phyloP scores from a whole-genome alignment of 1,139 yeast species.

The Candida glucosophila region DNA sequence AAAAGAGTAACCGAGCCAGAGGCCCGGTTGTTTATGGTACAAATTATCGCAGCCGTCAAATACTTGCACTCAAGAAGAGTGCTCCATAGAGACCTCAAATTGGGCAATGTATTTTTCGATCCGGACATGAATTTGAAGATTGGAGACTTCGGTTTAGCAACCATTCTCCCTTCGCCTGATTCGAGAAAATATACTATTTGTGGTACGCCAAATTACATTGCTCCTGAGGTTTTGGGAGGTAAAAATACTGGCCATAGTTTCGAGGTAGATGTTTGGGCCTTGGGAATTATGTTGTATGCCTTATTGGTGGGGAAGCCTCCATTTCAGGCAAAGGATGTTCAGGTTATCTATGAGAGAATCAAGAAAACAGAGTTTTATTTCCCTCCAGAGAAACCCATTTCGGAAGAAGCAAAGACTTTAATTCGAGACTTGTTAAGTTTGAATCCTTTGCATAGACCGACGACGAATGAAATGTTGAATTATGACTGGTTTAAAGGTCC shows the following conservation, averaged over 20 bases:
- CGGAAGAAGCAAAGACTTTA: constrained; percentile 63
- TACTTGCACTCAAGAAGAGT: constrained; percentile 89
- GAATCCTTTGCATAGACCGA: constrained; percentile 77
- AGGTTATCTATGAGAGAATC: constrained; percentile 86
- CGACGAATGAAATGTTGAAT: constrained; percentile 66
- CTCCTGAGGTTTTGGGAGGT: constrained; percentile 92
- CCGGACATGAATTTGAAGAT: constrained; percentile 87
- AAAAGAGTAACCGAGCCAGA: constrained; percentile 84
- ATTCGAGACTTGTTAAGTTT: constrained; percentile 66
- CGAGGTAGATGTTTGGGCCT: constrained; percentile 95
- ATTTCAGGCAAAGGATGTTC: constrained; percentile 92
- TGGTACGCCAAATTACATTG: constrained; percentile 97
- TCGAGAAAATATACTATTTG: constrained; percentile 88
- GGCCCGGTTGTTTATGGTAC: constrained; percentile 83
- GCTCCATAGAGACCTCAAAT: constrained; percentile 90
- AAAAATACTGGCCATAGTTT: constrained; percentile 83
- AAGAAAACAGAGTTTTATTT: constrained; percentile 73
- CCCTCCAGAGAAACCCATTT: constrained; percentile 66
- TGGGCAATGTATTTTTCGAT: constrained; percentile 91
- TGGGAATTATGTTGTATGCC: constrained; percentile 93
- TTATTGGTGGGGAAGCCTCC: constrained; percentile 92
- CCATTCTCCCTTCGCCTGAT: constrained; percentile 58
- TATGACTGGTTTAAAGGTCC: constrained; percentile 82
- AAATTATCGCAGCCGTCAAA: constrained; percentile 87
- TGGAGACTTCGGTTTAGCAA: constrained; percentile 96